phyloP scores from a whole-genome alignment of 345 rosid genomes.

The Hibiscus tridactylites region DNA sequence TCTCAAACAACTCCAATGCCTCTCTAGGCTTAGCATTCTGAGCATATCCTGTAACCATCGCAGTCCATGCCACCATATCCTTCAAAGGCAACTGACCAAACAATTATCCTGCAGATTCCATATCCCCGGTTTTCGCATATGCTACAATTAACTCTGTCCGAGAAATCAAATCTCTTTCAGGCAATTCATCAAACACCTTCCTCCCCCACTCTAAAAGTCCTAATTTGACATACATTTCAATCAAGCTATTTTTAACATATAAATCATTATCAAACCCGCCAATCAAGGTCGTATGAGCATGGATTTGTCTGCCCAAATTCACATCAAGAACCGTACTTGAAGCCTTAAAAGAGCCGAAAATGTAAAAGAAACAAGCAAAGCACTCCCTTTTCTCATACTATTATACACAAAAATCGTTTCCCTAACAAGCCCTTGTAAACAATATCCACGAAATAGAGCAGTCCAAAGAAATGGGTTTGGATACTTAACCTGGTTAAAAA shows the following conservation, averaged over 20 bases:
- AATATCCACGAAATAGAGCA: slow-evolving; percentile 60
- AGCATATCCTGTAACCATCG: slow-evolving; percentile 63
- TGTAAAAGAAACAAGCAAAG: slow-evolving; percentile 63
- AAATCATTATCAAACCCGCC: slow-evolving; percentile 62
- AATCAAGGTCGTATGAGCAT: slow-evolving; percentile 57
- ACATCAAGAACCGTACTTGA: slow-evolving; percentile 31
- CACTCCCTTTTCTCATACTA: slow-evolving; percentile 41
- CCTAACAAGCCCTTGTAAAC: slow-evolving; percentile 26
- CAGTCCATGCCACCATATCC: slow-evolving; percentile 69
- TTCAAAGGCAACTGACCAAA: slow-evolving; percentile 44
- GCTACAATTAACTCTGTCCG: slow-evolving; percentile 64
- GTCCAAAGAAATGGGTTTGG: slow-evolving; percentile 75
- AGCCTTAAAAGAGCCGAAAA: slow-evolving; percentile 72
- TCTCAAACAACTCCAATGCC: slow-evolving; percentile 47
- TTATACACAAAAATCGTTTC: slow-evolving; percentile 37
- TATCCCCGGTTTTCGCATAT: slow-evolving; percentile 42
- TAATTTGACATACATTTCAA: slow-evolving; percentile 50
- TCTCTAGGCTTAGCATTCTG: slow-evolving; percentile 74
- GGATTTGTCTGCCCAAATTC: slow-evolving; percentile 56
- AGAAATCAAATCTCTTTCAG: slow-evolving; percentile 47
- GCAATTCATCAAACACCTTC: slow-evolving; percentile 72
- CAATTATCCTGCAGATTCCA: slow-evolving; percentile 41
- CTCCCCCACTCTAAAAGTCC: slow-evolving; percentile 44
- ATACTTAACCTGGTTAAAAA: slow-evolving; percentile 39
- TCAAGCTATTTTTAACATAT: slow-evolving; percentile 53